Percentiles rank a stretch among this genome's conserved stretches.
Evolutionary conservation across 139 green algal genomes (phyloP).

Genomic region (Coccomyxa sp.): DNA sequence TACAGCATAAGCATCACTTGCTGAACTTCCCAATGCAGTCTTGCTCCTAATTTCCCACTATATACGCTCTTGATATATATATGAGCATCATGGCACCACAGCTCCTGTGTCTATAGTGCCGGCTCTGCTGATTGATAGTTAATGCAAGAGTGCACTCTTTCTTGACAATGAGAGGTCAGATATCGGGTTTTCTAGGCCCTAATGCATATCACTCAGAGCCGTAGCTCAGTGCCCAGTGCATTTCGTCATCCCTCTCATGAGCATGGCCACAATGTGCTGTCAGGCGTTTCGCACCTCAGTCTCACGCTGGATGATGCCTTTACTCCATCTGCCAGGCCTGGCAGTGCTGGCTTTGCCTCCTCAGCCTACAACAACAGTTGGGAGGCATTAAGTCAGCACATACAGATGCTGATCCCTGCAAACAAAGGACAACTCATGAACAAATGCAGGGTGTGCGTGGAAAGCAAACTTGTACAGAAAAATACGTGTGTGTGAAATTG

Average conservation of each 20-base stretch:
- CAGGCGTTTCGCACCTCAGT: neutral
- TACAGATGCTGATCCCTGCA: too few relatives aligned
- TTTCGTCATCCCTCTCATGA: conserved; percentile 40
- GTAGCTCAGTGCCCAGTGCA: conserved; percentile 61
- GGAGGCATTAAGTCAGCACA: too few relatives aligned
- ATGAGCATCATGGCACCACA: neutral
- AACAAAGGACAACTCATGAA: too few relatives aligned
- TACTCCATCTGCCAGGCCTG: too few relatives aligned
- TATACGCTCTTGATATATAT: neutral
- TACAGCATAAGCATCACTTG: neutral
- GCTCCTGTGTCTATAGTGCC: neutral
- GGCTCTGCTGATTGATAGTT: neutral
- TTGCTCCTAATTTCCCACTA: neutral
- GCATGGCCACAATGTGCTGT: neutral
- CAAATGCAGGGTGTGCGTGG: too few relatives aligned
- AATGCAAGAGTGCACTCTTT: neutral
- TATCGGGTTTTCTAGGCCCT: conserved; percentile 61
- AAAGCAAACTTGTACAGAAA: too few relatives aligned
- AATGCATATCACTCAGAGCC: conserved; percentile 27
- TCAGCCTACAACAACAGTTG: too few relatives aligned
- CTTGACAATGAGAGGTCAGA: conserved; percentile 27
- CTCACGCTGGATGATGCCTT: neutral
- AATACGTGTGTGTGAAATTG: too few relatives aligned
- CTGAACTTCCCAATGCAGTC: neutral
- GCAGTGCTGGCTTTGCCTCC: too few relatives aligned